Base-by-base conservation (phyloP, 2,329 filamentous ascomycete genomes). In the Xylaria sp. region DNA sequence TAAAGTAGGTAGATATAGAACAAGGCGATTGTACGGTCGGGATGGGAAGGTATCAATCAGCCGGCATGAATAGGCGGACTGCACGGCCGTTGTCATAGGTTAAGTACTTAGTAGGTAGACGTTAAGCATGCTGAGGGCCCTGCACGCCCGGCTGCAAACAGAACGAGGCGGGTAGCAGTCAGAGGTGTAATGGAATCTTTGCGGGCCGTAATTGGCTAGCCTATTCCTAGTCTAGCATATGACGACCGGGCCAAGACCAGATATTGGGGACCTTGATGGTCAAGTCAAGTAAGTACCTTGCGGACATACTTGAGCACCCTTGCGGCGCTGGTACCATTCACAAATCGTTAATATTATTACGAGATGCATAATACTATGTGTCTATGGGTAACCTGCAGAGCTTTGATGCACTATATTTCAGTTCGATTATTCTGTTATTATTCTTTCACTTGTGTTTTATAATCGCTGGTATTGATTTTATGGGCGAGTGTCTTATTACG, bases 221-320 rank as follows among this genome's bases (percentile, higher is more conserved):
- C 48, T 37, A 42, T 10, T 16, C 21, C 37, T 25, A 21, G 50
- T n/a, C 23, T 48, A 50, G 27, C 65, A 54, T 69, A 72, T 73
- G 69, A 72, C 72, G 71, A 44, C 65, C 69, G 72, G 61, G 37
- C 72, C 73, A 72, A 74, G 72, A 65, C 42, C 35, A 8, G 21
- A 59, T 35, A 42, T 44, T 57, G 73, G 63, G 72, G 51, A 76
- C 75, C 75, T 75, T 76, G 75, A 76, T 75, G 75, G 74, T 62
- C 65, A 42, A 35, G 10, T 35, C 21, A n/a, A 44, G 9, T 40
- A 40, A 10, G 40, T 44, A 44, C 5, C 53, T 42, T n/a, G 3
- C 18, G 27, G 13, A 21, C 12, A 54, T 10, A 21, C 27, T 54
- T n/a, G 37, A 27, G 55, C 27, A 58, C 55, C 37, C 16, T 44